Evolutionary conservation across 164 flowering plant genomes (phyloP), one percentile per base, ranked within the genome.

Genomic region (Berberis thunbergii): DNA sequence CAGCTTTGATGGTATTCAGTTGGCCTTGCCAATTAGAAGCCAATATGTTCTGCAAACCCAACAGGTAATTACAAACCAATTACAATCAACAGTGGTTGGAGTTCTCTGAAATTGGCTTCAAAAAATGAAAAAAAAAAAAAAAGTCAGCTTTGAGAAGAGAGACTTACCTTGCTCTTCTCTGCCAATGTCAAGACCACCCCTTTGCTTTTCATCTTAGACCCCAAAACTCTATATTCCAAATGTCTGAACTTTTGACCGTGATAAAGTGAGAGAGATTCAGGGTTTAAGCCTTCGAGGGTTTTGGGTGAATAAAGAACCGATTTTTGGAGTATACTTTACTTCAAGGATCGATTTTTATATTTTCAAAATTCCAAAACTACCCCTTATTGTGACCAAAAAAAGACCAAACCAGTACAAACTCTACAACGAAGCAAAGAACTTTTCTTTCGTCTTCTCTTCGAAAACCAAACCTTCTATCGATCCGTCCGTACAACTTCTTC

Each of bases 1-100:
- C 94, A 9, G 87, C 88, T 80, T 84, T 89, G 72, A 93, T 71
- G 59, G 96, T 93, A 68, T 84, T 75, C 26, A 93, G 86, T 4
- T 69, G 68, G 11, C 85, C 87, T 69, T 80, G 83, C 88, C 89
- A 93, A 73, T 88, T 93, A 4, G 94, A 82, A 4, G 84, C 79
- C 72, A 93, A 64, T 62, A 93, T 80, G 59, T 72, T 93, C 97
- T 93, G 55, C 57, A 40, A 62, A 49, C 3, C 26, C 26, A 26
- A 26, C 26, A 26, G 26, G 26, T 26, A 26, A 26, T 26, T 26
- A 26, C 26, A 1, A 49, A 61, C 10, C 1, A 48, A 48, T 6
- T 6, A 48, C 4, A 7, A 48, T 48, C 50, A 2, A 11, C 10
- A 7, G 2, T 48, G 7, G 50, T 48, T 48, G 10, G 9, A 2